A percentile compares a stretch with the other conserved stretches of the same genome.
Evolutionary conservation across 352 stramenopile genomes (phyloP).

Genomic region (Phytopythium litorale): DNA sequence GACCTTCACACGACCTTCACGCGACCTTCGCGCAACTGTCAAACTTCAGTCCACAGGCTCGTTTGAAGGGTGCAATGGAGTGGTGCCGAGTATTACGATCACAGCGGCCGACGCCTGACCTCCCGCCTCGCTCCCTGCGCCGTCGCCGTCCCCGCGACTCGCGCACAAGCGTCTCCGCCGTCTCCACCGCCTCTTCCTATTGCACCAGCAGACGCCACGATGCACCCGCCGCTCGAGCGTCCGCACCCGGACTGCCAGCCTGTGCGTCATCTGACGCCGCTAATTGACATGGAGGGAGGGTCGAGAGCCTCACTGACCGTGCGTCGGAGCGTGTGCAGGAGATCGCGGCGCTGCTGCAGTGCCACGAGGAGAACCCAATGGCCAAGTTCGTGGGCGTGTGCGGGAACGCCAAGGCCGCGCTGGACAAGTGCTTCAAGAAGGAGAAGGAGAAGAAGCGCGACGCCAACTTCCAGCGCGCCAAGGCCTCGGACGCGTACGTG

Average conservation of each 20-base stretch:
- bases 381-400: constrained; percentile 79
- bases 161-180: background rate
- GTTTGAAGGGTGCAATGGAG: constrained; percentile 6
- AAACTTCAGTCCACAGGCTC: background rate
- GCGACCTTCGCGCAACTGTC: no score
- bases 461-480: constrained; percentile 61
- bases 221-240: constrained; percentile 80
- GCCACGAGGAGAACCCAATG: constrained; percentile 70
- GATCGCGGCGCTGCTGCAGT: constrained; percentile 60
- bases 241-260: constrained; percentile 78
- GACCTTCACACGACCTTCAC: background rate
- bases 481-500: constrained; percentile 63
- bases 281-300: background rate
- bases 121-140: background rate
- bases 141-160: background rate
- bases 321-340: constrained; percentile 32
- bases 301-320: background rate
- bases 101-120: background rate
- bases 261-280: constrained; percentile 25
- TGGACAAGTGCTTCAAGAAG: constrained; percentile 76
- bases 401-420: constrained; percentile 60
- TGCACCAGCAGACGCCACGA: constrained; percentile 11
- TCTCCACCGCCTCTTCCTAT: background rate
- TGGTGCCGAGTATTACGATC: background rate
- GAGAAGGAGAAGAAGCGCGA: constrained; percentile 64